These are phyloP conservation scores for Aspergillus transmontanensis DNA, from an alignment of 2,329 filamentous ascomycete species.

Conservation along the genomic window DNA sequence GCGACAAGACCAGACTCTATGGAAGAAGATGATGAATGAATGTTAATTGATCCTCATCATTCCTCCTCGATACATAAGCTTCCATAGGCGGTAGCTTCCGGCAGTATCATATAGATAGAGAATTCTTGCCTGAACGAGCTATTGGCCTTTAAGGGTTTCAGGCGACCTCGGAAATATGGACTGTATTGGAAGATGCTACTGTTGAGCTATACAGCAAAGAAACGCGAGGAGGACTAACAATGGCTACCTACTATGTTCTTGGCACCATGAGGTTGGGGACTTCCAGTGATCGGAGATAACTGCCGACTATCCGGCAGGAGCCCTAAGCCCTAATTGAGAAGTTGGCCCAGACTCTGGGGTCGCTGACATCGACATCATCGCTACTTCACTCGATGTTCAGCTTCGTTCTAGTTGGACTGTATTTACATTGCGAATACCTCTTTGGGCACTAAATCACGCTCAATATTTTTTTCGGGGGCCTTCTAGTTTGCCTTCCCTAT, in stretches of 20 bases:
- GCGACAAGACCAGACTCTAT: background rate
- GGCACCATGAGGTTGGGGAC: background rate
- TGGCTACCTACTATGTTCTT: background rate
- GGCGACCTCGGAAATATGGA: background rate
- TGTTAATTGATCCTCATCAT: background rate
- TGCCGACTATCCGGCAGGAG: conserved; percentile 2
- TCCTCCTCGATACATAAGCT: background rate
- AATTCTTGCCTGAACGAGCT: background rate
- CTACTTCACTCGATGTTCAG: conserved; percentile 4
- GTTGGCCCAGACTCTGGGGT: conserved; percentile 16
- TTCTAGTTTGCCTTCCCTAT: background rate
- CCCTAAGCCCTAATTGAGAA: conserved; percentile 28
- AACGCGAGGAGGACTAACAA: background rate
- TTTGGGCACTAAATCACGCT: background rate
- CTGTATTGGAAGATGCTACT: background rate
- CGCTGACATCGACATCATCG: conserved; percentile 23
- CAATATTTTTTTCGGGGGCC: background rate
- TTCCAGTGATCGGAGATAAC: conserved; percentile 5
- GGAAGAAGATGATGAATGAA: background rate
- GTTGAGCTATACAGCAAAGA: background rate
- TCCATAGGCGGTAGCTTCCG: background rate
- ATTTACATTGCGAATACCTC: background rate
- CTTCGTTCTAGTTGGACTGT: background rate
- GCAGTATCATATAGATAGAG: background rate
- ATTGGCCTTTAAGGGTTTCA: background rate